A percentile compares a stretch with the other conserved stretches of the same genome.
These are phyloP conservation scores for Zarea fungicola DNA, from an alignment of 2,329 filamentous ascomycete species.

Conservation along the genomic window DNA sequence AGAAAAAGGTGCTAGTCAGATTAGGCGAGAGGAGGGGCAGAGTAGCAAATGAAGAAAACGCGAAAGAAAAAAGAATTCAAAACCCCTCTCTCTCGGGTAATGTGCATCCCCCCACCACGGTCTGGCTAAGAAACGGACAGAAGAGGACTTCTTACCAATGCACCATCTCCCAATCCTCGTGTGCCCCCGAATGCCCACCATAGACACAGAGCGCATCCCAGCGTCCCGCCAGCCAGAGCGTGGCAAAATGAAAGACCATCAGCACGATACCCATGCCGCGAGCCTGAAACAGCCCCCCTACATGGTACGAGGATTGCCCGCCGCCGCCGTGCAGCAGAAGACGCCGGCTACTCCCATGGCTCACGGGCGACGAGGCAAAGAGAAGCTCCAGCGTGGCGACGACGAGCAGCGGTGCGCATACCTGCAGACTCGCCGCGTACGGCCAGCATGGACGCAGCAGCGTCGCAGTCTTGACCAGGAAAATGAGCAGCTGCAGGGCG, in stretches of 20 bases:
- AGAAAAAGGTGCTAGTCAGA: too few species aligned
- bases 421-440: conserved; percentile 57
- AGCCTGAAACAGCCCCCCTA: conserved; percentile 17
- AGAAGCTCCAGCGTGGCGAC: conserved; percentile 69
- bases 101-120: too few species aligned
- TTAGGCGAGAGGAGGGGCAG: too few species aligned
- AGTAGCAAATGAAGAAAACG: too few species aligned
- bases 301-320: conserved; percentile 15
- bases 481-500: conserved; percentile 52
- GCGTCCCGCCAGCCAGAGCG: conserved; percentile 29
- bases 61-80: background rate
- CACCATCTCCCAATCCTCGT: conserved; percentile 27
- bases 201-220: conserved; percentile 30
- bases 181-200: too few species aligned
- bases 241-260: conserved; percentile 28
- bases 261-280: conserved; percentile 27
- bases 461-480: conserved; percentile 62
- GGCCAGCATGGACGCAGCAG: conserved; percentile 67
- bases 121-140: too few species aligned
- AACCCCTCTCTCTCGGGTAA: too few species aligned
- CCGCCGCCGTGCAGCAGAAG: too few species aligned
- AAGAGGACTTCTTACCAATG: too few species aligned
- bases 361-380: conserved; percentile 30
- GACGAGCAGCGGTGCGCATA: conserved; percentile 62
- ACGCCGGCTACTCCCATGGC: conserved; percentile 11